phyloP scores from a whole-genome alignment of 2,329 filamentous ascomycete species.

The Fusarium sp. region DNA sequence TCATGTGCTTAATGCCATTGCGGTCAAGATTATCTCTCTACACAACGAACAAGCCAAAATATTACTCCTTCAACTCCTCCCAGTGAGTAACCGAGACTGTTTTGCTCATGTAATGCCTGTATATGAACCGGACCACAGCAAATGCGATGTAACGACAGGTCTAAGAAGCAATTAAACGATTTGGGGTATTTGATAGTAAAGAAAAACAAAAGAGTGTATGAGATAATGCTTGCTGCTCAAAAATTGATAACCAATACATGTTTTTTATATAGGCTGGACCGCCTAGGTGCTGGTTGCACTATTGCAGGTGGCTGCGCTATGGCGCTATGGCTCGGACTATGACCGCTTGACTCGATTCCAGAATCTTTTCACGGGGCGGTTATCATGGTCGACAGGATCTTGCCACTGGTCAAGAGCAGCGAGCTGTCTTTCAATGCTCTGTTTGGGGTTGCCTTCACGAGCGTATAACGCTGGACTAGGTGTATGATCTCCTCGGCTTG shows the following conservation, averaged over 20 bases:
- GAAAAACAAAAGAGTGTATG: conserved; percentile 11
- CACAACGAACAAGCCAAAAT: neutral
- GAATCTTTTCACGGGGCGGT: conserved; percentile 67
- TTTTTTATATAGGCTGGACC: neutral
- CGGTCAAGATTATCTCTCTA: neutral
- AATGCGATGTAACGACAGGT: conserved; percentile 1
- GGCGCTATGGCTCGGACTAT: conserved; percentile 17
- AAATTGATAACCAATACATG: neutral
- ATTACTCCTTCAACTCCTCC: conserved; percentile 38
- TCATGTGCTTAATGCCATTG: neutral
- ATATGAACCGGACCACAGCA: conserved; percentile 2
- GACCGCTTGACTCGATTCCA: conserved; percentile 69
- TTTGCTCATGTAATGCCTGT: conserved; percentile 14
- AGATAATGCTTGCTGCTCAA: conserved; percentile 3
- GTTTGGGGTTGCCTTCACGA: conserved; percentile 54
- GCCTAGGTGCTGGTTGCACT: neutral
- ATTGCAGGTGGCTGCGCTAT: neutral
- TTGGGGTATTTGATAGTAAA: conserved; percentile 36
- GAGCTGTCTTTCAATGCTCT: conserved; percentile 63
- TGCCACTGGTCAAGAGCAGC: conserved; percentile 62
- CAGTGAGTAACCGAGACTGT: conserved; percentile 20
- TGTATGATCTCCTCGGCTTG: conserved; percentile 46
- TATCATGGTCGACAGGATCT: conserved; percentile 49
- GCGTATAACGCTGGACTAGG: conserved; percentile 33
- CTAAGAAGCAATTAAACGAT: conserved; percentile 33